Base-by-base conservation (phyloP, 73 alveolate genomes). In the Stentor roeselii region DNA sequence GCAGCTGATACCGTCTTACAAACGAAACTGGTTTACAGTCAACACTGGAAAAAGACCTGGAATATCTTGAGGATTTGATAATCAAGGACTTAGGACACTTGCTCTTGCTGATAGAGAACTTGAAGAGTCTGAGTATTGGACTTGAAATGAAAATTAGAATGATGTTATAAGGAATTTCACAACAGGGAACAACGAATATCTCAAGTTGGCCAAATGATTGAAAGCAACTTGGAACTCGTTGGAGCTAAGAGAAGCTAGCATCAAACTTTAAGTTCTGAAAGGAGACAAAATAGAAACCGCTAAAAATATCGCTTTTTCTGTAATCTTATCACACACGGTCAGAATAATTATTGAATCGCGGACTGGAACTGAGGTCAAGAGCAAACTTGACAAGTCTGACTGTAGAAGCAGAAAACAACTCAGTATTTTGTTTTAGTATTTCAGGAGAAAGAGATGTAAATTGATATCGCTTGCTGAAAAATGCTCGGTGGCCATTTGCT, bases 251-350 rank as follows among this genome's bases (percentile, higher is more conserved):
- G 90, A 60, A 89, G 97, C 97, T 21, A 97, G 98, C 3, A 94
- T 95, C 67, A 93, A 94, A 84, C 93, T 95, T 42, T 96, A 98
- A 98, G 95, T 96, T 78, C 91, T 97, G 35, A 97, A 99, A 3
- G 99, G 99, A 15, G 99, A 97, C 85, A 97, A 97, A 80, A 87
- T 92, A 87, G 99, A 97, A 78, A 97, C 99, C 31, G 99, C 99
- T 32, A 94, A 92, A 36, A 96, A 97, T 86, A 95, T 97, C 59
- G 98, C 14, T 96, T 50, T 50, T 50, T 50, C 67, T 11, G 6
- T 98, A 60, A 90, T 94, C 74, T 87, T 97, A 82, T 83, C 93
- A 34, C 86, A 90, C 75, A 94, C 92, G 97, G 93, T 87, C 11
- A 59, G 86, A 59, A 89, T 89, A 67, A 92, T 92, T 42, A 90